A percentile compares a stretch with the other conserved stretches of the same genome.
Conservation (phyloP, 129 eudicot genomes). For the Pittosporum tobira region DNA sequence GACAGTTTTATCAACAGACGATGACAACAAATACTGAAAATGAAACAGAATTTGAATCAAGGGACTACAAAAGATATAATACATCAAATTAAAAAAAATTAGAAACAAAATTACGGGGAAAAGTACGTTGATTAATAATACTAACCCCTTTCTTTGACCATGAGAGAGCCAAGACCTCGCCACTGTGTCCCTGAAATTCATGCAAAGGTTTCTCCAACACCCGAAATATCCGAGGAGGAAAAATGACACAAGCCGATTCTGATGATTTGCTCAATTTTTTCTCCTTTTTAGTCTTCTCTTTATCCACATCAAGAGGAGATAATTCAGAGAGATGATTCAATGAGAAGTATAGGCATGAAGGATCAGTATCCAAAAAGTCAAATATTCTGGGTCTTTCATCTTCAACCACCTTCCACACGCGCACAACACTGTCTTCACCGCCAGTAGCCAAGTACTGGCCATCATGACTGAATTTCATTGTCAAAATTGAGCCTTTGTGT, state of each 20-base stretch:
- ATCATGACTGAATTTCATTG: constrained; percentile 80
- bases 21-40: constrained; percentile 66
- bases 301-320: constrained; percentile 38
- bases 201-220: constrained; percentile 59
- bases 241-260: constrained; percentile 53
- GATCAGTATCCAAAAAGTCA: constrained; percentile 32
- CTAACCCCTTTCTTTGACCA: constrained; percentile 88
- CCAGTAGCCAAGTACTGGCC: constrained; percentile 77
- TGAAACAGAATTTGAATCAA: neutral
- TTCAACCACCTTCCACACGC: constrained; percentile 77
- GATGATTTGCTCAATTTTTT: constrained; percentile 35
- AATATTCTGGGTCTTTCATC: constrained; percentile 38
- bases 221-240: constrained; percentile 65
- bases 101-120: neutral
- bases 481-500: constrained; percentile 63
- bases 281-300: constrained; percentile 30
- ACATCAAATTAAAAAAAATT: neutral
- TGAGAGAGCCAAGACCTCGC: constrained; percentile 65
- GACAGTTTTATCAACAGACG: constrained; percentile 78
- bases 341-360: constrained; percentile 46
- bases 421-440: constrained; percentile 68
- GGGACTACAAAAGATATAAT: neutral
- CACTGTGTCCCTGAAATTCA: constrained; percentile 65
- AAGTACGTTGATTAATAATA: constrained; percentile 2
- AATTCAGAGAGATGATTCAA: constrained; percentile 47